phyloP scores from a whole-genome alignment of 2,329 filamentous ascomycete genomes.

The Colletotrichum melonis region DNA sequence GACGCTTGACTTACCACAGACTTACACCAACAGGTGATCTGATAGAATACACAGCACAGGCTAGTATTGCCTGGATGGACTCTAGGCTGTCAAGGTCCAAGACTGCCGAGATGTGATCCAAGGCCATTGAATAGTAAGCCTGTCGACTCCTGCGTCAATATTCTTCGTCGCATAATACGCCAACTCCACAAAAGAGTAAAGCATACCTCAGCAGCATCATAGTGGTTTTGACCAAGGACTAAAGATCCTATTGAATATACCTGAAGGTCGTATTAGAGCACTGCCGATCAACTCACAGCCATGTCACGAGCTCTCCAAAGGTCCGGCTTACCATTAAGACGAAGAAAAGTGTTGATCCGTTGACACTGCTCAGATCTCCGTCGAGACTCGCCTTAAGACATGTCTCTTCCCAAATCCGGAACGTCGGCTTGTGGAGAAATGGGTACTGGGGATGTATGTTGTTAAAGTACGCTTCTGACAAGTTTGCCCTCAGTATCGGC shows the following conservation, averaged over 20 bases:
- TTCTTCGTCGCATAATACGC: too few species aligned
- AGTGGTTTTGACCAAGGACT: conserved; percentile 18
- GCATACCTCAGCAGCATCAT: conserved; percentile 7
- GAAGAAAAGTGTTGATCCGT: conserved; percentile 32
- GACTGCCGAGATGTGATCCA: conserved; percentile 37
- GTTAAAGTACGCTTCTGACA: conserved; percentile 48
- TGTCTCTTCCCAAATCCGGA: conserved; percentile 44
- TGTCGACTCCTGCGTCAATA: not conserved
- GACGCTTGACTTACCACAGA: conserved; percentile 38
- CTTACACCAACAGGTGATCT: conserved; percentile 43
- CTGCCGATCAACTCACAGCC: not conserved
- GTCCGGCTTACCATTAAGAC: conserved; percentile 35
- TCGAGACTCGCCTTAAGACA: conserved; percentile 32
- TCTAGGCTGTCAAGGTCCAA: conserved; percentile 42
- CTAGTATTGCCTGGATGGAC: conserved; percentile 47
- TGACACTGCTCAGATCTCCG: not conserved
- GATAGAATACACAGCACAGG: conserved; percentile 46
- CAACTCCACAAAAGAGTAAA: not conserved
- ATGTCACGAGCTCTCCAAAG: not conserved
- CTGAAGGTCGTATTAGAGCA: not conserved
- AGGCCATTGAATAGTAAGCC: conserved; percentile 37
- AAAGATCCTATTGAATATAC: conserved; percentile 37
- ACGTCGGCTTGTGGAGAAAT: conserved; percentile 49
- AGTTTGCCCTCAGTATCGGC: conserved; percentile 24
- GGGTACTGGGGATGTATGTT: conserved; percentile 52